Percentiles rank a stretch among this genome's conserved stretches.
phyloP scores from a whole-genome alignment of 1,284 basidiomycete genomes.

The Irpex rosettiformis region DNA sequence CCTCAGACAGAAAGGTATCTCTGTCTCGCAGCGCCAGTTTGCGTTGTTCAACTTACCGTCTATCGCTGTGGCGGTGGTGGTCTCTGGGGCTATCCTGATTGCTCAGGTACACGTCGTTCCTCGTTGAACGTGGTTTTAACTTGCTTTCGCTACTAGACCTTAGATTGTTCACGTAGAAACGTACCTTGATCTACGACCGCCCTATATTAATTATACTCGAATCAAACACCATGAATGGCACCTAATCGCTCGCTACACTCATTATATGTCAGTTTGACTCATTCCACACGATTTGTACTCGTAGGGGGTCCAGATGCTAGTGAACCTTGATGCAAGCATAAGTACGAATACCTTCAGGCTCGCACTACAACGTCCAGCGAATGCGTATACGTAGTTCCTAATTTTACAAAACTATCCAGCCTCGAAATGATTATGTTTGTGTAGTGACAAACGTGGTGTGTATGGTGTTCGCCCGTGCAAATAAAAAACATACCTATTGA shows the following conservation, averaged over 20 bases:
- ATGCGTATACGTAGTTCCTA: neutral
- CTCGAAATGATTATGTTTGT: neutral
- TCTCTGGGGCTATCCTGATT: conserved; percentile 26
- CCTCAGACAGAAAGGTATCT: conserved; percentile 74
- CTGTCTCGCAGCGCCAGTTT: conserved; percentile 67
- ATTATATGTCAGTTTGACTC: too few relatives aligned
- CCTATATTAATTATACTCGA: too few relatives aligned
- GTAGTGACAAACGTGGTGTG: neutral
- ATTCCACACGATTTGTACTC: too few relatives aligned
- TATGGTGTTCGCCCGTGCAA: neutral
- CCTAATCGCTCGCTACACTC: too few relatives aligned
- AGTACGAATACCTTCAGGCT: too few relatives aligned
- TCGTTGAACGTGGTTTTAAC: neutral
- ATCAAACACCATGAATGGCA: too few relatives aligned
- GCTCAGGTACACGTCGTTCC: conserved; percentile 22
- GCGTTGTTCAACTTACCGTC: conserved; percentile 63
- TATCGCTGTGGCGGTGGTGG: conserved; percentile 26
- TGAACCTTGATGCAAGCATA: too few relatives aligned
- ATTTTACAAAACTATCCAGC: conserved; percentile 1
- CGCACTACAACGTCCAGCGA: too few relatives aligned
- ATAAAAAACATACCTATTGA: neutral
- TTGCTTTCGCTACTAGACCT: neutral
- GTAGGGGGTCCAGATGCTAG: too few relatives aligned
- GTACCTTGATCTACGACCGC: too few relatives aligned
- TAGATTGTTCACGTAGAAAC: too few relatives aligned